phyloP scores from a whole-genome alignment of 805 yeast species.

The Starmerella vaccinii region DNA sequence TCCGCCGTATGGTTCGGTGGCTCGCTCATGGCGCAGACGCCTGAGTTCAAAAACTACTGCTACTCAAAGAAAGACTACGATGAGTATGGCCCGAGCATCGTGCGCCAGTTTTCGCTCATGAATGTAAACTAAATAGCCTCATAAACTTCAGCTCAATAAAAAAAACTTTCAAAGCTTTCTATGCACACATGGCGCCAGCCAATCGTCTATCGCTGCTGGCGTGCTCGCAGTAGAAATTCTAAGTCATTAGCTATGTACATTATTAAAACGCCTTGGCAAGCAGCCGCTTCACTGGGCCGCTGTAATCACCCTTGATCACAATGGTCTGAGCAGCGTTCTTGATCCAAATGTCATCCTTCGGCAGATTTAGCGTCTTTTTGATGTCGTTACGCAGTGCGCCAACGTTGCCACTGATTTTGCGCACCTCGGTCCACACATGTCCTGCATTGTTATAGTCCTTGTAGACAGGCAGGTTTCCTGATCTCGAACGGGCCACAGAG shows the following conservation, averaged over 20 bases:
- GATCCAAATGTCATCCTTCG: conserved; percentile 40
- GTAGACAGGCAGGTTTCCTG: conserved; percentile 74
- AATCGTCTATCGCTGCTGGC: too few species aligned
- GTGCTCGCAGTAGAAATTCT: too few species aligned
- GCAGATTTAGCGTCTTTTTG: conserved; percentile 39
- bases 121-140: conserved; percentile 49
- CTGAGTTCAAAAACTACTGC: conserved; percentile 92
- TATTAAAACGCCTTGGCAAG: conserved; percentile 22
- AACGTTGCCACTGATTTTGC: conserved; percentile 60
- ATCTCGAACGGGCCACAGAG: conserved; percentile 22
- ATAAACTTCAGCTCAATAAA: not conserved
- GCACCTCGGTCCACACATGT: conserved; percentile 58
- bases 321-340: conserved; percentile 44
- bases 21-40: conserved; percentile 88
- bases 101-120: conserved; percentile 90
- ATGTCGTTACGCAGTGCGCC: conserved; percentile 58
- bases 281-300: conserved; percentile 32
- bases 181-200: too few species aligned
- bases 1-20: conserved; percentile 99
- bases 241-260: not conserved
- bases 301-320: conserved; percentile 42
- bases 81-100: conserved; percentile 95
- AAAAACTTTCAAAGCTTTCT: not conserved
- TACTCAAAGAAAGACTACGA: conserved; percentile 96
- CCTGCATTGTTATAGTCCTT: conserved; percentile 54